Evolutionary conservation across 2,329 filamentous ascomycete species (phyloP), one percentile per base, ranked within the genome.

Genomic region (Nigrograna mackinnonii): DNA sequence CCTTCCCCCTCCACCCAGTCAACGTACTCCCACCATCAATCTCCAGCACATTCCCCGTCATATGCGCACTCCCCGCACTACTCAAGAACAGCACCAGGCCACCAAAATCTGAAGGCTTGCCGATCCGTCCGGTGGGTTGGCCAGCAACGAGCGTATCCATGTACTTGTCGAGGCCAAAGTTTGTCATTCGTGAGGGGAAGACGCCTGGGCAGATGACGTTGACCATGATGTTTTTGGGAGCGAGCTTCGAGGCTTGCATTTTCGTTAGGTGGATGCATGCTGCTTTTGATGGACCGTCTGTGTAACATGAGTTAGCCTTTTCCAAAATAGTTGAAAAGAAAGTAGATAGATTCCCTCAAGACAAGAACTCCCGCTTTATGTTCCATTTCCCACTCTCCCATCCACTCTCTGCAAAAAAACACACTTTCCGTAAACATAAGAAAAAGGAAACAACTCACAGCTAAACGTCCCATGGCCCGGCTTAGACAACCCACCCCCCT

Each of bases 141-240:
- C 67, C 63, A 0, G 64, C 50, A 32, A 74, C 69, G 16, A 82
- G 68, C 2, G 67, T 66, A 30, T 79, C 75, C 37, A 70, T 69
- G 41, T 72, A 78, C 40, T 74, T 71, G 22, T 76, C 61, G 34
- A 82, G 62, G 0, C 77, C 78, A 22, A 74, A 77, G n/a, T 69
- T 72, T 49, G 78, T 79, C 77, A 79, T 79, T 35, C 77, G 75
- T 21, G 72, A 76, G 33, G 77, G 69, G 50, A 79, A 79, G 12
- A 72, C 68, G n/a, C 70, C 70, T 0, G 66, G 70, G 47, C 69
- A 72, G 35, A 73, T 63, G 26, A 64, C 64, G 39, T 74, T 77
- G 46, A 71, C 77, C 71, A 74, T 79, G 54, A 79, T 77, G 46
- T 79, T 76, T 45, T 75, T 70, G 21, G 69, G 70, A 11, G 76